Evolutionary conservation across 495 filamentous ascomycete genomes (phyloP).

Genomic region (Penicillium malachiteum): DNA sequence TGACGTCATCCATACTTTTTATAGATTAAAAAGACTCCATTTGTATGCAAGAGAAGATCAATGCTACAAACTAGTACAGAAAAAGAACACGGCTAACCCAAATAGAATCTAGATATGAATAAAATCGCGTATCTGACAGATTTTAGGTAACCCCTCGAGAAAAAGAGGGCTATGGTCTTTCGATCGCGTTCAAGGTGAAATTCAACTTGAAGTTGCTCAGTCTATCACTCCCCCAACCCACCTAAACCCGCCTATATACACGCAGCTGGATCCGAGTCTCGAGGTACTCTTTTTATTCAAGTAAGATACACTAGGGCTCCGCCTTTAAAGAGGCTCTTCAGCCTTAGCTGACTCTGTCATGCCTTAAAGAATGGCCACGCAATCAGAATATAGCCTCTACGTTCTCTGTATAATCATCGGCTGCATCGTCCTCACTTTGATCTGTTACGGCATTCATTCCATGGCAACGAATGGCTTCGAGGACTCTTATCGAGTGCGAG

Average conservation of each 20-base stretch:
- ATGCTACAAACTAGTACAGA: background rate
- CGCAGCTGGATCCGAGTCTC: no score
- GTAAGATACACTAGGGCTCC: background rate
- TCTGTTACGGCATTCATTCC: constrained; percentile 23
- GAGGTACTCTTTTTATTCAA: background rate
- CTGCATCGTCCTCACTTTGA: constrained; percentile 20
- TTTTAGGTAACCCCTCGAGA: background rate
- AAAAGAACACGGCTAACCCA: background rate
- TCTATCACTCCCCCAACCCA: no score
- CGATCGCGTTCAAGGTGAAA: no score
- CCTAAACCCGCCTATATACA: no score
- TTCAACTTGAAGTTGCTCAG: no score
- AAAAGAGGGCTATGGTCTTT: no score
- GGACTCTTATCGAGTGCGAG: constrained; percentile 2
- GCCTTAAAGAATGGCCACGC: background rate
- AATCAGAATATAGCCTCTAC: constrained; percentile 3
- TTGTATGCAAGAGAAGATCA: background rate
- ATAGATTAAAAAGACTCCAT: background rate
- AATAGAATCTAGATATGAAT: background rate
- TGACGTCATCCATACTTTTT: constrained; percentile 9
- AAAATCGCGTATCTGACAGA: background rate
- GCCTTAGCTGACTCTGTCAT: background rate
- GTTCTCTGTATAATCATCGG: constrained; percentile 26
- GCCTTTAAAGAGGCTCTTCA: no score
- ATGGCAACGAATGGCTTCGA: constrained; percentile 21